These are phyloP conservation scores for Globisporangium carolinianum DNA, from an alignment of 352 stramenopile species.

Conservation along the genomic window DNA sequence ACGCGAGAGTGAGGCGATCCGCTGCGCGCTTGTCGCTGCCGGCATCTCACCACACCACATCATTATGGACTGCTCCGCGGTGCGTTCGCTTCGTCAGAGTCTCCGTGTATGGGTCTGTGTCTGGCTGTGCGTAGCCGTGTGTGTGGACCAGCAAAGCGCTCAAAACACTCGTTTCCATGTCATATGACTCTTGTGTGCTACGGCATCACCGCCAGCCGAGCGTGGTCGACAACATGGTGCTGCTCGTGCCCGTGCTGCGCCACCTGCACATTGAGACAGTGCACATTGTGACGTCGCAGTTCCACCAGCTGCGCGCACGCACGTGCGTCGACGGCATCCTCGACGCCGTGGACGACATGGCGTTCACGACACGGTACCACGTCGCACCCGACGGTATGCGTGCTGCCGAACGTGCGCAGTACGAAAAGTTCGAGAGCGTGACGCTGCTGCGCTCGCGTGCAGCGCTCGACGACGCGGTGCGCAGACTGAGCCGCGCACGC, in stretches of 20 bases:
- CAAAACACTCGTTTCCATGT: not conserved
- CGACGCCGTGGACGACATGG: constrained; percentile 12
- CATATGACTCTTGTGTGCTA: not conserved
- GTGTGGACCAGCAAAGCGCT: not conserved
- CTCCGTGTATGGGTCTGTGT: too few species aligned
- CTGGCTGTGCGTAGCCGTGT: not conserved
- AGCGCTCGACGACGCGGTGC: constrained; percentile 17
- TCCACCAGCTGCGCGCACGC: constrained; percentile 24
- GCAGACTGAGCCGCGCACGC: constrained; percentile 11
- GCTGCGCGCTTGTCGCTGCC: constrained; percentile 38
- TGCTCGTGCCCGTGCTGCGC: constrained; percentile 20
- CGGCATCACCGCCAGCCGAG: constrained; percentile 15
- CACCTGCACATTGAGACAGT: constrained; percentile 25
- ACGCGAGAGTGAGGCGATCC: constrained; percentile 39
- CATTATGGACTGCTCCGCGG: constrained; percentile 58
- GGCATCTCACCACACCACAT: constrained; percentile 63
- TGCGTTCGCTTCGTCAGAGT: constrained; percentile 14
- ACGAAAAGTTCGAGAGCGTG: constrained; percentile 5
- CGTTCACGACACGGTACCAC: constrained; percentile 24
- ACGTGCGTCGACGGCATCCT: constrained; percentile 27
- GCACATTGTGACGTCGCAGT: constrained; percentile 30
- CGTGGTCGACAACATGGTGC: constrained; percentile 31
- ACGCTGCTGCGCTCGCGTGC: constrained; percentile 1
- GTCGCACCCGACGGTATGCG: constrained; percentile 17
- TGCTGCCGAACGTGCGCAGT: constrained; percentile 6